Evolutionary conservation across 345 rosid genomes (phyloP), one percentile per base, ranked within the genome.

Genomic region (Noccaea bulbosa): DNA sequence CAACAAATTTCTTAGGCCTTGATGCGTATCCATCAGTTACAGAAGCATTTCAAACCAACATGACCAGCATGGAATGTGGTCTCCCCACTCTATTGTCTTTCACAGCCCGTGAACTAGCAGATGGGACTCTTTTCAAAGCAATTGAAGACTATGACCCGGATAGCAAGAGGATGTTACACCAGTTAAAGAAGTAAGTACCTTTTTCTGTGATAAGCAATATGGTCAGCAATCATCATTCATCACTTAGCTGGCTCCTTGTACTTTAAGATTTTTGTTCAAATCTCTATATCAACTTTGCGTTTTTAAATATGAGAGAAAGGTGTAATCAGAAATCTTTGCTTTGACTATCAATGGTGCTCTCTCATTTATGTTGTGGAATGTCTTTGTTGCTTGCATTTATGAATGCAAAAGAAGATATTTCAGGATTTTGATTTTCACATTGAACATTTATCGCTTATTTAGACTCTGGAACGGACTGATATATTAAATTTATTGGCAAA

Each of bases 81-180:
- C 83, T 89, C 57, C 97, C 99, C 41, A 84, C 88, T 74, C 89
- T 83, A 57, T 69, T 94, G 83, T 89, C 99, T 61, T 94, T 94
- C 84, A 86, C 97, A 34, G 96, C 99, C 65, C 91, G 93, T 76
- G 99, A 94, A 81, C 67, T 94, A 75, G 82, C 98, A 43, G 98
- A 94, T 81, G 99, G 98, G 61, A 86, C 99, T 59, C 82, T 94
- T 72, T 94, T 94, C 82, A 91, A 85, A 83, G 91, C 96, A 67
- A 94, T 94, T 46, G 89, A 94, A 79, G 89, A 89, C 66, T 94
- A 91, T 78, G 99, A 94, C 80, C 84, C 98, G 35, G 98, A 91
- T 80, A 88, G 85, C 93, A 88, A 88, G 83, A 91, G 93, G 79
- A 74, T 87, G 61, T 74, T 94, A 74, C 69, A 87, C 74, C 99